These are phyloP conservation scores for Naematelia aurantialba DNA, from an alignment of 768 basidiomycete species.

Conservation along the genomic window DNA sequence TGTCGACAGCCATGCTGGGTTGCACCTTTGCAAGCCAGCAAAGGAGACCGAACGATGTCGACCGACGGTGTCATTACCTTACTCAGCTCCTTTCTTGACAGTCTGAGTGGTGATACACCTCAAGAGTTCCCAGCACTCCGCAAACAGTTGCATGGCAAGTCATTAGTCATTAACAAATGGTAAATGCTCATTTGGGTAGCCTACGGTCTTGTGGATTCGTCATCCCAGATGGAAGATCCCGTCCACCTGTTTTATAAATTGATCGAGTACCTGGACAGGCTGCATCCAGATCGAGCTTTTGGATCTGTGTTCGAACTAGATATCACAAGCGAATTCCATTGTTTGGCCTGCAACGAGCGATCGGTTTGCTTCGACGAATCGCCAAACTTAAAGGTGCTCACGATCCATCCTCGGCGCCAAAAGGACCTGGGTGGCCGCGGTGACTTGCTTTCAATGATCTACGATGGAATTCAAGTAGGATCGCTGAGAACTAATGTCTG, in stretches of 20 bases:
- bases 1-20: not conserved
- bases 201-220: not conserved
- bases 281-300: not conserved
- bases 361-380: not conserved
- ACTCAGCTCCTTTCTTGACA: too few relatives aligned
- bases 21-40: too few relatives aligned
- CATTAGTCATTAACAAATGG: too few relatives aligned
- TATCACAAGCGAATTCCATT: not conserved
- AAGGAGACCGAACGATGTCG: constrained; percentile 1
- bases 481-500: not conserved
- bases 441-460: not conserved
- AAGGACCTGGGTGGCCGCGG: too few relatives aligned
- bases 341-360: not conserved
- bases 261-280: not conserved
- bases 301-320: not conserved
- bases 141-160: too few relatives aligned
- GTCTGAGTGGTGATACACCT: too few relatives aligned
- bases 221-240: constrained; percentile 4
- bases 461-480: not conserved
- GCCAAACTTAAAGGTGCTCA: not conserved
- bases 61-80: too few relatives aligned
- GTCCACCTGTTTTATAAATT: not conserved
- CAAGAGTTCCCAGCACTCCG: too few relatives aligned
- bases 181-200: not conserved
- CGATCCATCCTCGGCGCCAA: not conserved